These are phyloP conservation scores for Cladorrhinum sp. DNA, from an alignment of 2,329 filamentous ascomycete species.

Conservation along the genomic window DNA sequence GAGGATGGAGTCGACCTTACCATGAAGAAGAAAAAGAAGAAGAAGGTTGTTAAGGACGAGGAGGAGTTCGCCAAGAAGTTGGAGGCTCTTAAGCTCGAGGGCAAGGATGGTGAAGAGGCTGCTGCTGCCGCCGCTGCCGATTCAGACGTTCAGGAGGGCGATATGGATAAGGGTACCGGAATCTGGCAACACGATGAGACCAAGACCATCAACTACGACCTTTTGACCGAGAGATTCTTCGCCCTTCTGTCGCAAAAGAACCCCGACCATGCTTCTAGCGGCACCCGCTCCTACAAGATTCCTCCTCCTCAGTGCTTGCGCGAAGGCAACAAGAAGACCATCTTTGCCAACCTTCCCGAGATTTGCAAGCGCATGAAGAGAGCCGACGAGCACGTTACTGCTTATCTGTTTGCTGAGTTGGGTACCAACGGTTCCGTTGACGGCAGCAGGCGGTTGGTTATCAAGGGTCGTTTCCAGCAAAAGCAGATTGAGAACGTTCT, in stretches of 20 bases:
- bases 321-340: conserved; percentile 99
- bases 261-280: conserved; percentile 86
- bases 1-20: conserved; percentile 50
- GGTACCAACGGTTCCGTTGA: conserved; percentile 96
- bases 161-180: conserved; percentile 83
- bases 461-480: conserved; percentile 99
- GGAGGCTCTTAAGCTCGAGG: conserved; percentile 38
- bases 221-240: conserved; percentile 91
- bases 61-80: conserved; percentile 33
- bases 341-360: conserved; percentile 98
- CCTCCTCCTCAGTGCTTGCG: conserved; percentile 96
- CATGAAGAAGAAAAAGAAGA: conserved; percentile 81
- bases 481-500: conserved; percentile 98
- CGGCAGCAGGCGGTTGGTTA: conserved; percentile 87
- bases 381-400: conserved; percentile 94
- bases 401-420: conserved; percentile 96
- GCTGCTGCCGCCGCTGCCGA: conserved; percentile 39
- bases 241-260: conserved; percentile 91
- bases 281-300: conserved; percentile 97
- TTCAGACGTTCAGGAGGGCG: conserved; percentile 60
- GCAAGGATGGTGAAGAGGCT: conserved; percentile 55
- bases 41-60: conserved; percentile 51
- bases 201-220: conserved; percentile 75
- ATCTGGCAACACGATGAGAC: conserved; percentile 84
- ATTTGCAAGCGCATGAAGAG: conserved; percentile 99